Evolutionary conservation across 805 yeast genomes (phyloP).

Genomic region (Candida methanosorbosa): DNA sequence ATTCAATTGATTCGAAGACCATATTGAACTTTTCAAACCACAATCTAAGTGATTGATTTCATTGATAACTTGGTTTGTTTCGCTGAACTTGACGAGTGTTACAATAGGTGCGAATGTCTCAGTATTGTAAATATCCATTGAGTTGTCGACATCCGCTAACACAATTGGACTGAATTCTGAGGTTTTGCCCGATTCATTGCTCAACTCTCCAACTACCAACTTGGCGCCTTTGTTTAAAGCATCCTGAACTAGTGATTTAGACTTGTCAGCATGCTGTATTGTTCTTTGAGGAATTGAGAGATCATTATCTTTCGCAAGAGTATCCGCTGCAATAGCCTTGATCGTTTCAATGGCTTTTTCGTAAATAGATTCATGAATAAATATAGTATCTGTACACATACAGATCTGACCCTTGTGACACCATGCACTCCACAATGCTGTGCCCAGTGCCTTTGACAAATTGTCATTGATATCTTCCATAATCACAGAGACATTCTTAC

Average conservation of each 20-base stretch:
- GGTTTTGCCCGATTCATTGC: constrained; percentile 1
- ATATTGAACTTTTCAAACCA: constrained; percentile 35
- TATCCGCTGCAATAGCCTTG: constrained; percentile 3
- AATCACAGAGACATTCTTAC: constrained; percentile 31
- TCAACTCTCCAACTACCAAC: constrained; percentile 11
- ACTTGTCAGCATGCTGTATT: constrained; percentile 12
- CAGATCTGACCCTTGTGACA: constrained; percentile 39
- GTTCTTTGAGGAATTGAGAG: constrained; percentile 23
- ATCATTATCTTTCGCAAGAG: constrained; percentile 9
- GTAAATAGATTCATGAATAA: constrained; percentile 26
- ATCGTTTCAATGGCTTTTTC: constrained; percentile 19
- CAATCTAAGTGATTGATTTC: constrained; percentile 21
- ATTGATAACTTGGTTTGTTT: constrained; percentile 11
- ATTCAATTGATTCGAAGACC: constrained; percentile 27
- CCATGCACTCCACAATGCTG: constrained; percentile 28
- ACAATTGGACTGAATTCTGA: constrained; percentile 21
- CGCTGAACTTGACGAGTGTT: constrained; percentile 19
- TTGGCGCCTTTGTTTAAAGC: constrained; percentile 29
- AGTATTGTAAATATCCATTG: constrained; percentile 20
- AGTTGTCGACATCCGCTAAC: constrained; percentile 21
- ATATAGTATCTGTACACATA: constrained; percentile 34
- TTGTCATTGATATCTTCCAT: constrained; percentile 22
- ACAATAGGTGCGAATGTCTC: constrained; percentile 40
- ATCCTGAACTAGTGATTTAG: constrained; percentile 21
- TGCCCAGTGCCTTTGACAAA: constrained; percentile 18